Evolutionary conservation across 163 green algal species (phyloP).

Genomic region (Chlamydomonas reinhardtii): DNA sequence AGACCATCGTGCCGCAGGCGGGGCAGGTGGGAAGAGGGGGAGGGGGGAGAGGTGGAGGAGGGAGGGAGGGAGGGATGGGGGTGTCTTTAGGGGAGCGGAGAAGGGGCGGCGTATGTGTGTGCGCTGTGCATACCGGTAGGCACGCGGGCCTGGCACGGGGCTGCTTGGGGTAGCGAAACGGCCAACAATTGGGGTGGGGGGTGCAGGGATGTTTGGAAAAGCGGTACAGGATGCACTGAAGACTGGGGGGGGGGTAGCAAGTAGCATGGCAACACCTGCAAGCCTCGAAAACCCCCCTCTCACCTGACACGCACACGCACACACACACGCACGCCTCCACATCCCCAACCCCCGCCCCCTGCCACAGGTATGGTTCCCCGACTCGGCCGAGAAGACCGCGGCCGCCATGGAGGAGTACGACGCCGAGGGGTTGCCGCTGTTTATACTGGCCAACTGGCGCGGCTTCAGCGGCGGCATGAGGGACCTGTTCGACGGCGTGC

Average conservation of each 20-base stretch:
- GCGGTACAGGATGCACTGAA: no score
- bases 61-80: not conserved
- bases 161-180: no score
- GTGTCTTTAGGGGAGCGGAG: not conserved
- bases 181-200: no score
- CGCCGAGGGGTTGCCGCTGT: constrained; percentile 94
- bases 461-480: constrained; percentile 97
- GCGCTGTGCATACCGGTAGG: no score
- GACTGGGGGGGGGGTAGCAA: no score
- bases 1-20: constrained; percentile 88
- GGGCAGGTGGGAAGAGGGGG: constrained; percentile 69
- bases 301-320: no score
- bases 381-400: constrained; percentile 97
- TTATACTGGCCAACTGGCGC: constrained; percentile 99
- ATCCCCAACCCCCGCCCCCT: not conserved
- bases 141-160: no score
- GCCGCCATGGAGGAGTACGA: constrained; percentile 98
- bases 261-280: no score
- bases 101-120: not conserved
- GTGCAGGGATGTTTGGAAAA: no score
- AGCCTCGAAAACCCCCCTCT: no score
- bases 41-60: not conserved
- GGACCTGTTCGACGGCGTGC: constrained; percentile 98
- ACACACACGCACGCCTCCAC: no score
- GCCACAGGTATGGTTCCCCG: constrained; percentile 66